A percentile compares a stretch with the other conserved stretches of the same genome.
These are phyloP conservation scores for Zygosaccharomyces siamensis DNA, from an alignment of 805 yeast species.

Conservation along the genomic window DNA sequence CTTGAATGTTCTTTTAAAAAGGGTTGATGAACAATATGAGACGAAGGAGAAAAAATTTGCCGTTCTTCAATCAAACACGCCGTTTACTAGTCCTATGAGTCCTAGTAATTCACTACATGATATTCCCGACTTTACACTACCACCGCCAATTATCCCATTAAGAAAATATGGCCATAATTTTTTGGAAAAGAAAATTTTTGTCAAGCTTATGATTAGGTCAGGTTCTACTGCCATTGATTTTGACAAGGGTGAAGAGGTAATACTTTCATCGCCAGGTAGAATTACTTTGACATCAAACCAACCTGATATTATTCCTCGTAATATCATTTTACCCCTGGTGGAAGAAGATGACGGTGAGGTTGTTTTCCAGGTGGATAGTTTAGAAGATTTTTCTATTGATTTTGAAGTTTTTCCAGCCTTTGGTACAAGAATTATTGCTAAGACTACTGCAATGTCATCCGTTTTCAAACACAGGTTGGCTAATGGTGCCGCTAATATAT, in stretches of 20 bases:
- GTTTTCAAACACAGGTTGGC: conserved; percentile 41
- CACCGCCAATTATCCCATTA: conserved; percentile 94
- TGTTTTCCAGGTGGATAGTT: conserved; percentile 78
- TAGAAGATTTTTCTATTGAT: conserved; percentile 71
- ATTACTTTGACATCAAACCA: conserved; percentile 72
- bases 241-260: conserved; percentile 41
- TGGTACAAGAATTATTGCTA: conserved; percentile 89
- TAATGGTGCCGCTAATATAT: conserved; percentile 34
- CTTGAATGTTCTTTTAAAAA: conserved; percentile 57
- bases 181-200: conserved; percentile 79
- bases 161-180: conserved; percentile 95
- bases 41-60: neutral
- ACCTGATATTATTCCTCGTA: conserved; percentile 83
- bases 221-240: conserved; percentile 43
- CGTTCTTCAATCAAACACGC: neutral
- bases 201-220: conserved; percentile 66
- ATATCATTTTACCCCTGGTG: conserved; percentile 70
- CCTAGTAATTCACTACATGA: conserved; percentile 42
- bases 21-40: conserved; percentile 11
- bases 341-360: conserved; percentile 54
- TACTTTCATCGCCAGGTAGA: conserved; percentile 63
- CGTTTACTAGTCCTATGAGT: conserved; percentile 4
- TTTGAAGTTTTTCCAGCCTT: conserved; percentile 91
- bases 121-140: conserved; percentile 86
- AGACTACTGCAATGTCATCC: conserved; percentile 68